Base-by-base conservation (phyloP, 305 asterid species). In the Fraxinus sp. region DNA sequence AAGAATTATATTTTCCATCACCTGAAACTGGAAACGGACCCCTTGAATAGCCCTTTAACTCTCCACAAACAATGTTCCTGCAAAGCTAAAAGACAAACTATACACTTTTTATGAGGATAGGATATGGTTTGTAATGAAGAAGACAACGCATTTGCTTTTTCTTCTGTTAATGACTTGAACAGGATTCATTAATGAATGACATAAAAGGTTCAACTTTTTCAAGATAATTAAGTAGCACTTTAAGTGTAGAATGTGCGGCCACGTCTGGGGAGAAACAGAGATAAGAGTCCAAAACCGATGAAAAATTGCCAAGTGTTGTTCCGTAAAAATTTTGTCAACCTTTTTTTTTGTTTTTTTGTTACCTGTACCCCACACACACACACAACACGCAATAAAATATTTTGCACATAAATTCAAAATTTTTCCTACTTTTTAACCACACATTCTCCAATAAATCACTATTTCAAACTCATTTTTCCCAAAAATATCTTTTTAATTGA, bases 31-130 rank as follows among this genome's bases (percentile, higher is more conserved):
- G 20, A 26, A 66, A 28, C 7, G 32, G 37, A 4, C 18, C 73
- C 52, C 76, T 41, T 64, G 49, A 79, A 11, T 44, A 37, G 35
- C 64, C 8, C 73, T 71, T 72, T 46, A 37, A n/a, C 5, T 28
- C 66, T 70, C 72, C 44, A 84, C 52, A 13, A 80, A 32, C 87
- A 84, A 70, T 80, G 82, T 79, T 66, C 64, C 77, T 30, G 77
- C 28, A 75, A 66, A 76, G 70, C 76, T 32, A 76, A 76, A 55
- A 44, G 62, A 78, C 52, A 72, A 72, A 30, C 30, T 68, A 0
- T 13, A 8, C 7, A 62, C 26, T 55, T 37, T 70, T 72, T 32
- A 9, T 28, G 35, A 32, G 46, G 80, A 59, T 73, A 79, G 57
- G 86, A 68, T 24, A 26, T 6, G 73, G 73, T 26, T 64, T 64